A percentile compares a stretch with the other conserved stretches of the same genome.
Evolutionary conservation across 1,139 yeast species (phyloP).

Genomic region (Magnusiomyces ingens): DNA sequence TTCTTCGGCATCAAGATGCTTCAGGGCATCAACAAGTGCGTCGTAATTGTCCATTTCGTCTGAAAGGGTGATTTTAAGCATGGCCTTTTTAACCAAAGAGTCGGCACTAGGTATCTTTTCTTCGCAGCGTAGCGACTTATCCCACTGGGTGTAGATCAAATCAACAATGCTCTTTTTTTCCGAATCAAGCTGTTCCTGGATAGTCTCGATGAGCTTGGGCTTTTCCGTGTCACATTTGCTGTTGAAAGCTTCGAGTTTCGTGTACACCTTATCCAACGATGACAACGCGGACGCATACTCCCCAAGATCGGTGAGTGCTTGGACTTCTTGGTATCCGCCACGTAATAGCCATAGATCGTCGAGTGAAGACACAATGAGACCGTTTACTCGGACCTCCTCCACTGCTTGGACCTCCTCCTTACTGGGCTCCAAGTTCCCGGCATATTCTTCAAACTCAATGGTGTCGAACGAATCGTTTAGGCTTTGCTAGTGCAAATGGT

Average conservation of each 20-base stretch:
- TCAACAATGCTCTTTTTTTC: conserved; percentile 13
- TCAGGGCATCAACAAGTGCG: background rate
- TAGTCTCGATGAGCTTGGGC: conserved; percentile 16
- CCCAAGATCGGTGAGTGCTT: conserved; percentile 23
- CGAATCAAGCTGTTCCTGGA: conserved; percentile 14
- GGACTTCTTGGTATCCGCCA: conserved; percentile 27
- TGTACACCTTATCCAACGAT: conserved; percentile 22
- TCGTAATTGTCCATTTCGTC: background rate
- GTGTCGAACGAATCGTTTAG: background rate
- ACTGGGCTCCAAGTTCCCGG: conserved; percentile 6
- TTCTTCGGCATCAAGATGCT: conserved; percentile 5
- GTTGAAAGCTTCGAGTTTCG: conserved; percentile 21
- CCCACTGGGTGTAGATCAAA: conserved; percentile 22
- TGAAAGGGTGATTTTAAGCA: background rate
- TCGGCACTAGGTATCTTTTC: background rate
- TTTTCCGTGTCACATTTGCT: conserved; percentile 5
- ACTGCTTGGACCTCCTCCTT: conserved; percentile 10
- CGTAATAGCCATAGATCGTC: conserved; percentile 28
- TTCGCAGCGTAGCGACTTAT: conserved; percentile 16
- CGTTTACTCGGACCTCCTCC: conserved; percentile 9
- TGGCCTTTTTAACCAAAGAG: background rate
- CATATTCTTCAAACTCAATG: conserved; percentile 11
- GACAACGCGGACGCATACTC: conserved; percentile 24
- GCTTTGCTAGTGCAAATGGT: conserved; percentile 1
- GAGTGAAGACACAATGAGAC: conserved; percentile 17